Percentiles rank a stretch among this genome's conserved stretches.
phyloP scores from a whole-genome alignment of 805 yeast species.

The Lipomyces sp. region DNA sequence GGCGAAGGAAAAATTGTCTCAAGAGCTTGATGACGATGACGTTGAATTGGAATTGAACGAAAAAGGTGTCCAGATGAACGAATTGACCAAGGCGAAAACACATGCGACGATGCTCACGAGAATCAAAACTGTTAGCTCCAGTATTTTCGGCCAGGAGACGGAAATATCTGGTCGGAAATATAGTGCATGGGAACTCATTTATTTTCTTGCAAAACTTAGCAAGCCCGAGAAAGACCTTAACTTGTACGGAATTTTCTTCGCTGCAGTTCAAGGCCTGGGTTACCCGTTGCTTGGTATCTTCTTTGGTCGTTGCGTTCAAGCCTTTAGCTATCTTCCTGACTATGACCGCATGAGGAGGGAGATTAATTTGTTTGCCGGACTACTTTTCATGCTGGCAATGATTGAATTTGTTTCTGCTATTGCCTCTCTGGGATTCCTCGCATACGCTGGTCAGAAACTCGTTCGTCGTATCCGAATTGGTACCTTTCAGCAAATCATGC shows the following conservation, averaged over 20 bases:
- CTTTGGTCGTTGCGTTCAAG: constrained; percentile 39
- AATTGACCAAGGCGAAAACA: background rate
- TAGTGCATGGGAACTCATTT: background rate
- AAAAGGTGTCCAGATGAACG: background rate
- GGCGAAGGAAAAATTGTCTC: background rate
- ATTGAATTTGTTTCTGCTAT: constrained; percentile 17
- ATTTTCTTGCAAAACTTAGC: constrained; percentile 8
- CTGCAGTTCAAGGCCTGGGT: constrained; percentile 39
- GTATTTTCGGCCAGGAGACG: background rate
- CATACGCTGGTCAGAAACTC: constrained; percentile 26
- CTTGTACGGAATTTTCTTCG: constrained; percentile 7
- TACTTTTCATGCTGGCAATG: constrained; percentile 33
- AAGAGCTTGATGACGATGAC: background rate
- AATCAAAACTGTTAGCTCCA: background rate
- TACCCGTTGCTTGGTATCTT: constrained; percentile 41
- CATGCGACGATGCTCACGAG: constrained; percentile 25
- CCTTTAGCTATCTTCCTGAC: constrained; percentile 31
- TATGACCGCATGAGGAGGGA: constrained; percentile 35
- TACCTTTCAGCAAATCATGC: constrained; percentile 29
- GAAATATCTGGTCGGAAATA: background rate
- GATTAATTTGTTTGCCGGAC: constrained; percentile 32
- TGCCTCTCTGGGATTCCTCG: constrained; percentile 12
- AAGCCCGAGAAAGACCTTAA: constrained; percentile 10
- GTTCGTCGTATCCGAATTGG: constrained; percentile 31
- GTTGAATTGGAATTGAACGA: background rate